Evolutionary conservation across 352 stramenopile species (phyloP).

Genomic region (Pythium graminicola): DNA sequence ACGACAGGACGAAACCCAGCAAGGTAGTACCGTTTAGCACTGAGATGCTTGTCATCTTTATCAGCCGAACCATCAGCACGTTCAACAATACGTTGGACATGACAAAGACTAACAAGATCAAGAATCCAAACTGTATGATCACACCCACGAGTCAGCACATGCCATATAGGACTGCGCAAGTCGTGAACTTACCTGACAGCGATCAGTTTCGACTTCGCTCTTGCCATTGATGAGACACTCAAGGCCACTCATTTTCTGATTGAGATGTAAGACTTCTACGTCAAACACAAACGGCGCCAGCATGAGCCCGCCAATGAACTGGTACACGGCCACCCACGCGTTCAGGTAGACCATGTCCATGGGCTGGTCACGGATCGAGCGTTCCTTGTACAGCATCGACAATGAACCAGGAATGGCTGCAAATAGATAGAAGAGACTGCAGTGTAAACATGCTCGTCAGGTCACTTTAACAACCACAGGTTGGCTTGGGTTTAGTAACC

Average conservation of each 20-base stretch:
- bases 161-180: neutral
- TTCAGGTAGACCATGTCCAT: slow-evolving; percentile 88
- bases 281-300: slow-evolving; percentile 79
- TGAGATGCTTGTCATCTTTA: slow-evolving; percentile 69
- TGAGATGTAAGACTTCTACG: slow-evolving; percentile 53
- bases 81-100: slow-evolving; percentile 78
- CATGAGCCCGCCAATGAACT: slow-evolving; percentile 79
- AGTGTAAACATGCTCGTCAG: neutral
- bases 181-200: slow-evolving; percentile 51
- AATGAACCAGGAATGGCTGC: slow-evolving; percentile 65
- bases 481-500: neutral
- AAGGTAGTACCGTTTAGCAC: slow-evolving; percentile 73
- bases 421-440: slow-evolving; percentile 62
- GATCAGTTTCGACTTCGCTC: slow-evolving; percentile 54
- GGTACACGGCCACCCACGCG: slow-evolving; percentile 79
- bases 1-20: slow-evolving; percentile 66
- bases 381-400: slow-evolving; percentile 87
- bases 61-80: slow-evolving; percentile 58
- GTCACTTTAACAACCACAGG: neutral
- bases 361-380: slow-evolving; percentile 66
- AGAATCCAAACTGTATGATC: slow-evolving; percentile 46
- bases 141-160: neutral
- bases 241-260: slow-evolving; percentile 76
- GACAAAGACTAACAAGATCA: slow-evolving; percentile 65
- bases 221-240: slow-evolving; percentile 75